phyloP scores from a whole-genome alignment of 2,329 filamentous ascomycete species.

The Penicillium italicum region DNA sequence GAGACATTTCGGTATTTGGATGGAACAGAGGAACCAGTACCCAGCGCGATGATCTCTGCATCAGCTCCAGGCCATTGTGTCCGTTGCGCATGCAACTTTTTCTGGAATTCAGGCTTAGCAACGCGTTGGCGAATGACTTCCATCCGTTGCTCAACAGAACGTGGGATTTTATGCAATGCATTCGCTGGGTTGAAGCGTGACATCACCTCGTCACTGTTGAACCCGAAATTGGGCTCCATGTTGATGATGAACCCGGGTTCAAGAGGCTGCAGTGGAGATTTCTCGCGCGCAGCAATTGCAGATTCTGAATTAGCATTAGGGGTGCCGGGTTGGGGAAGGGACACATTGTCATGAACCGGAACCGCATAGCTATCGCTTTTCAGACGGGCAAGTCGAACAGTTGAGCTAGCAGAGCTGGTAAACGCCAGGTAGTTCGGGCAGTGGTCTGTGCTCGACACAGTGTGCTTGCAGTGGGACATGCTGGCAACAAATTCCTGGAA shows the following conservation, averaged over 20 bases:
- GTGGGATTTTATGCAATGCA: constrained; percentile 26
- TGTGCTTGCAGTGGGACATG: constrained; percentile 62
- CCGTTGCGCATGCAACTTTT: constrained; percentile 46
- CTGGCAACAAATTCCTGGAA: constrained; percentile 68
- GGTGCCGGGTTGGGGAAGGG: constrained; percentile 39
- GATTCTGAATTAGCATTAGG: constrained; percentile 16
- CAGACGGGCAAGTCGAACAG: constrained; percentile 66
- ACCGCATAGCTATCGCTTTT: constrained; percentile 70
- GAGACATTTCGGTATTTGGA: constrained; percentile 97
- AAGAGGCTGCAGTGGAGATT: constrained; percentile 33
- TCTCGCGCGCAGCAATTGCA: constrained; percentile 9
- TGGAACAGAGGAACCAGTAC: constrained; percentile 84
- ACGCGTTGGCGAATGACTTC: constrained; percentile 26
- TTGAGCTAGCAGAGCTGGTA: constrained; percentile 62
- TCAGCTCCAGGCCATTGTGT: constrained; percentile 69
- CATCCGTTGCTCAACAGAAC: constrained; percentile 31
- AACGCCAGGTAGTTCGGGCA: constrained; percentile 73
- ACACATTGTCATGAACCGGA: constrained; percentile 61
- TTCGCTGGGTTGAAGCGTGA: constrained; percentile 25
- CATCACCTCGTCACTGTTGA: constrained; percentile 33
- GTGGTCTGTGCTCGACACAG: constrained; percentile 70
- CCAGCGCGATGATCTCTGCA: constrained; percentile 78
- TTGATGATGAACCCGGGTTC: constrained; percentile 43
- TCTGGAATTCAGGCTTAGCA: constrained; percentile 30
- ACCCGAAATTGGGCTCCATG: constrained; percentile 46